Percentiles rank a stretch among this genome's conserved stretches.
Evolutionary conservation across 306 rosid genomes (phyloP).

Genomic region (Lathyrus sativus): DNA sequence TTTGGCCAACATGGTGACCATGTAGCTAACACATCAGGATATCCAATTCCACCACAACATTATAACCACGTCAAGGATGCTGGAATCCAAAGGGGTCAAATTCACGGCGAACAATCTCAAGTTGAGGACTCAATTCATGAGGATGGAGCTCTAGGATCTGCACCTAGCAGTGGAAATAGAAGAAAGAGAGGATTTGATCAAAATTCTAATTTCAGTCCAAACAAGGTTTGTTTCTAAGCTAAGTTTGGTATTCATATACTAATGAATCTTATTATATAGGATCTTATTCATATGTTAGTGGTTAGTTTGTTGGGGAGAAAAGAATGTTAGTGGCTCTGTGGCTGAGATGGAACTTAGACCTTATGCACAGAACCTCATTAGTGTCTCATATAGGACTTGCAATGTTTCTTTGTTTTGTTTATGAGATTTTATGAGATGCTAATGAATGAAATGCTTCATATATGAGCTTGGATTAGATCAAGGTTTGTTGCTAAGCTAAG

Average conservation of each 20-base stretch:
- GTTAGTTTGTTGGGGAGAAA: background rate
- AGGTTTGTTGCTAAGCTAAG: slow-evolving; percentile 47
- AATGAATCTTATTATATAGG: slow-evolving; percentile 29
- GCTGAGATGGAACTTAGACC: background rate
- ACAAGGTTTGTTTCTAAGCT: slow-evolving; percentile 57
- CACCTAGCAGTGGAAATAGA: slow-evolving; percentile 55
- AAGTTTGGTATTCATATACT: slow-evolving; percentile 6
- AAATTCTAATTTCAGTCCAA: slow-evolving; percentile 56
- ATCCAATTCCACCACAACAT: slow-evolving; percentile 47
- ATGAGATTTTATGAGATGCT: slow-evolving; percentile 29
- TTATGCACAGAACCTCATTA: background rate
- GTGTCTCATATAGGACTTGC: background rate
- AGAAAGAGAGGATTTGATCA: slow-evolving; percentile 72
- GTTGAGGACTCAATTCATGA: slow-evolving; percentile 52
- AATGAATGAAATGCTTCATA: slow-evolving; percentile 38
- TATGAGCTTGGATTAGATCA: slow-evolving; percentile 51
- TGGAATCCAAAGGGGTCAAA: slow-evolving; percentile 46
- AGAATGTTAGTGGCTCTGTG: background rate
- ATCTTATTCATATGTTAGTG: background rate
- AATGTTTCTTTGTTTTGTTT: slow-evolving; percentile 30
- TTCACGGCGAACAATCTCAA: slow-evolving; percentile 55
- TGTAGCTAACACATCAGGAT: slow-evolving; percentile 49
- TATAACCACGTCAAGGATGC: slow-evolving; percentile 55
- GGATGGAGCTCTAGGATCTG: slow-evolving; percentile 64
- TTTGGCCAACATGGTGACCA: slow-evolving; percentile 52